phyloP scores from a whole-genome alignment of 257 asterid genomes.

The Primulina eburnea region DNA sequence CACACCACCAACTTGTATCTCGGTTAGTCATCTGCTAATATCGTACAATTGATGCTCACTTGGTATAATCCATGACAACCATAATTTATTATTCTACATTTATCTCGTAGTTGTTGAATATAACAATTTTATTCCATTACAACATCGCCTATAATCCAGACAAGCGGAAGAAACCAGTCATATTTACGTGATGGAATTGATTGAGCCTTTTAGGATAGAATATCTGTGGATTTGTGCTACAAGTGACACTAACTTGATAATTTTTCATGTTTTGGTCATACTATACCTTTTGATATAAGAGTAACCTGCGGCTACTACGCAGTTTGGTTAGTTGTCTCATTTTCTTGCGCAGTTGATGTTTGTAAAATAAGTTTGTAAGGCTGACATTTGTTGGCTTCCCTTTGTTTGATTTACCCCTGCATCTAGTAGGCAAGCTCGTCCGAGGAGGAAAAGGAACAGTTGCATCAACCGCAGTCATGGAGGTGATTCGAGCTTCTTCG shows the following conservation, averaged over 20 bases:
- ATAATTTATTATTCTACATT: too few relatives aligned
- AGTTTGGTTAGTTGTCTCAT: not conserved
- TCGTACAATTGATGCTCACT: not conserved
- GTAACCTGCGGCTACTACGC: not conserved
- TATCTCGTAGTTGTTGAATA: too few relatives aligned
- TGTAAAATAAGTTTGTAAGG: not conserved
- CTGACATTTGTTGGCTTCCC: not conserved
- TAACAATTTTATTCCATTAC: too few relatives aligned
- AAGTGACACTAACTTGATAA: too few relatives aligned
- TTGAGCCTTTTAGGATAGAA: not conserved
- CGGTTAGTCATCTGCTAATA: not conserved
- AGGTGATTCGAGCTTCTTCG: slow-evolving; percentile 43
- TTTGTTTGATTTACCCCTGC: too few relatives aligned
- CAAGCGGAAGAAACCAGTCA: too few relatives aligned
- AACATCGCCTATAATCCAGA: too few relatives aligned
- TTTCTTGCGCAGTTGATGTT: not conserved
- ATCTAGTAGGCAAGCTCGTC: too few relatives aligned
- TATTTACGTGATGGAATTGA: not conserved
- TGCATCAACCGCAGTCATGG: slow-evolving; percentile 45
- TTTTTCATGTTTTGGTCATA: too few relatives aligned
- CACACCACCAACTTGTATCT: not conserved
- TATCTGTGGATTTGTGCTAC: not conserved
- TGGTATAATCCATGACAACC: too few relatives aligned
- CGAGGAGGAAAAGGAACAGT: slow-evolving; percentile 30
- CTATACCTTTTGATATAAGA: too few relatives aligned